Evolutionary conservation across 257 asterid species (phyloP).

Genomic region (Paulownia fortunei): DNA sequence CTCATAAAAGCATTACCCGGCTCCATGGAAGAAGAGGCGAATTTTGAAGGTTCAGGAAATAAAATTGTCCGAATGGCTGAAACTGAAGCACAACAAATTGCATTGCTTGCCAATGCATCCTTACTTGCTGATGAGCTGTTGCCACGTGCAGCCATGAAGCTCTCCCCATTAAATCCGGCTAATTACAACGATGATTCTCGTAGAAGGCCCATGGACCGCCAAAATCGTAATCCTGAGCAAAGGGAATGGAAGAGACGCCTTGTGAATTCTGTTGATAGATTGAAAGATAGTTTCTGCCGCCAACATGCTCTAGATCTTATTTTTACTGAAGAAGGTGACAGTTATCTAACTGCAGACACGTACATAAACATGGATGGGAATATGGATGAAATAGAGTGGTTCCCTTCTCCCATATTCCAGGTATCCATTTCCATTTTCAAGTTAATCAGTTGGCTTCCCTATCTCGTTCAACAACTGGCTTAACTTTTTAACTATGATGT

Average conservation of each 20-base stretch:
- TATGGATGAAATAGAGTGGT: slow-evolving; percentile 85
- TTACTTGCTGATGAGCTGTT: slow-evolving; percentile 89
- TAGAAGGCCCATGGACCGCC: slow-evolving; percentile 83
- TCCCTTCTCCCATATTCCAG: slow-evolving; percentile 95
- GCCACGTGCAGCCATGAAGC: slow-evolving; percentile 98
- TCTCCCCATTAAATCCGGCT: slow-evolving; percentile 64
- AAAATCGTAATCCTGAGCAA: slow-evolving; percentile 94
- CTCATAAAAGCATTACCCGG: slow-evolving; percentile 96
- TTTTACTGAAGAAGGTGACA: slow-evolving; percentile 95
- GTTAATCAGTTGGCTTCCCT: slow-evolving; percentile 22
- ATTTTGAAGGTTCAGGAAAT: slow-evolving; percentile 74
- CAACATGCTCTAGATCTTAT: slow-evolving; percentile 97
- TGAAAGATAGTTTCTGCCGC: slow-evolving; percentile 97
- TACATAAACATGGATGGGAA: slow-evolving; percentile 88
- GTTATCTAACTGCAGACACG: slow-evolving; percentile 84
- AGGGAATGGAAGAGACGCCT: slow-evolving; percentile 98
- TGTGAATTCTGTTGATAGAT: slow-evolving; percentile 74
- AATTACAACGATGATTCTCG: slow-evolving; percentile 75
- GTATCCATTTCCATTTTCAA: slow-evolving; percentile 46
- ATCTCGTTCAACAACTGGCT: background rate
- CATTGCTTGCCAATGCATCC: slow-evolving; percentile 98
- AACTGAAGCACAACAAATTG: slow-evolving; percentile 94
- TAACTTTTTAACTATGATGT: background rate
- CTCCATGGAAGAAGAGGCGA: slow-evolving; percentile 89
- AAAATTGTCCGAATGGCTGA: slow-evolving; percentile 96